These are phyloP conservation scores for Antrodiella citrinella DNA, from an alignment of 768 basidiomycete species.

Conservation along the genomic window DNA sequence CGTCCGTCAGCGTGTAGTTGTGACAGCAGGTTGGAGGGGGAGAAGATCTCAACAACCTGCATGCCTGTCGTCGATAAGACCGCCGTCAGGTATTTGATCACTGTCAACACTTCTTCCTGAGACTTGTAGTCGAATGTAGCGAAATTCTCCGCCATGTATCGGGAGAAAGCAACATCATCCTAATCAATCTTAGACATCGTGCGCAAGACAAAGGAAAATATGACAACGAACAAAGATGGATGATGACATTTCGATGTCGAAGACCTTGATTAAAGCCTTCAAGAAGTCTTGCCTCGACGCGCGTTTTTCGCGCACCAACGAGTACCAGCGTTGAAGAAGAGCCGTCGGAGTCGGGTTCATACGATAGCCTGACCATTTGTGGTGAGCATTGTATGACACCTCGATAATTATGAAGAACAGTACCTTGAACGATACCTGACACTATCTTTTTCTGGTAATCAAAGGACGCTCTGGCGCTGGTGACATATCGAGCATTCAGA, in stretches of 20 bases:
- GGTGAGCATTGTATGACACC: background rate
- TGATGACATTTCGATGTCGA: constrained; percentile 61
- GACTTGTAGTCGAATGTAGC: constrained; percentile 91
- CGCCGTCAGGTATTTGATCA: constrained; percentile 71
- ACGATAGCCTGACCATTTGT: constrained; percentile 47
- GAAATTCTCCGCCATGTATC: constrained; percentile 95
- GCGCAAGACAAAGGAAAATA: background rate
- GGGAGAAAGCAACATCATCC: constrained; percentile 79
- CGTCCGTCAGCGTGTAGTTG: constrained; percentile 40
- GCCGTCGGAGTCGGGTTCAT: constrained; percentile 59
- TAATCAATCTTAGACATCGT: constrained; percentile 20
- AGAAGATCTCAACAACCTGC: constrained; percentile 69
- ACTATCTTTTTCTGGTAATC: constrained; percentile 67
- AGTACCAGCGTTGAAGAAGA: constrained; percentile 84
- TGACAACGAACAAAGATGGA: constrained; percentile 44
- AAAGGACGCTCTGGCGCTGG: constrained; percentile 76
- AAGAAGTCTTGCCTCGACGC: constrained; percentile 79
- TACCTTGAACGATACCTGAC: constrained; percentile 46
- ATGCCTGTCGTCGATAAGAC: constrained; percentile 74
- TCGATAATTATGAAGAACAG: background rate
- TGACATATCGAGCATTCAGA: constrained; percentile 75
- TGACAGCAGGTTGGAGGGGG: constrained; percentile 60
- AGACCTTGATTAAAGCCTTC: constrained; percentile 71
- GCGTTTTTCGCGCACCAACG: constrained; percentile 88
- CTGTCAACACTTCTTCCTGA: constrained; percentile 83